A percentile compares a stretch with the other conserved stretches of the same genome.
Conservation (phyloP, 371 early-diverging fungal genomes). For the Entomophthora muscae region DNA sequence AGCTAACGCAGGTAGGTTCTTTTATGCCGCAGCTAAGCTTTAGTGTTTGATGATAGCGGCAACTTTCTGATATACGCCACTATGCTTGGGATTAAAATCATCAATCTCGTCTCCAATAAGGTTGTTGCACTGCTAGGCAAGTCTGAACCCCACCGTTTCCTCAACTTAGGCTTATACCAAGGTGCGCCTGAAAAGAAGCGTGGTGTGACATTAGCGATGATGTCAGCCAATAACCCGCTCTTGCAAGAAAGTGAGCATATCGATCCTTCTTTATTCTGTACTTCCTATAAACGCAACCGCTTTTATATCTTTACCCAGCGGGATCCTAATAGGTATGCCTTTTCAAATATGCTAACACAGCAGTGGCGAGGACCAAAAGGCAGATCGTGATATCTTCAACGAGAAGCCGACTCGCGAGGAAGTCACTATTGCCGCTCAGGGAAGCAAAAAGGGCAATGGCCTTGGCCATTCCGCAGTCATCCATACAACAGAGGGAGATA, state of each 20-base stretch:
- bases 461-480: conserved; percentile 59
- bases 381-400: conserved; percentile 86
- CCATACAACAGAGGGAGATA: conserved; percentile 76
- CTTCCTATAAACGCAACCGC: conserved; percentile 77
- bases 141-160: conserved; percentile 77
- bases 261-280: conserved; percentile 79
- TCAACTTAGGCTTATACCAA: conserved; percentile 76
- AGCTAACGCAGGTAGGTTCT: conserved; percentile 46
- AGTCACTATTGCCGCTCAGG: conserved; percentile 63
- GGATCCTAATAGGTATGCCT: conserved; percentile 57
- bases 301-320: conserved; percentile 81
- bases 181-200: conserved; percentile 63
- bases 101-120: conserved; percentile 68
- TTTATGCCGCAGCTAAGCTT: neutral
- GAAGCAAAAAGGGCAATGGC: conserved; percentile 19
- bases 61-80: conserved; percentile 78
- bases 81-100: conserved; percentile 83
- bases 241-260: conserved; percentile 41
- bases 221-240: conserved; percentile 71
- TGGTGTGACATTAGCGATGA: conserved; percentile 65
- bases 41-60: conserved; percentile 84
- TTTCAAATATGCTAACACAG: neutral
- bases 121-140: conserved; percentile 73
- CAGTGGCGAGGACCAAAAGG: conserved; percentile 30
- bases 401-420: conserved; percentile 93